Evolutionary conservation across 148 eudicot genomes (phyloP), one percentile per base, ranked within the genome.

Genomic region (Arctostaphylos glauca): DNA sequence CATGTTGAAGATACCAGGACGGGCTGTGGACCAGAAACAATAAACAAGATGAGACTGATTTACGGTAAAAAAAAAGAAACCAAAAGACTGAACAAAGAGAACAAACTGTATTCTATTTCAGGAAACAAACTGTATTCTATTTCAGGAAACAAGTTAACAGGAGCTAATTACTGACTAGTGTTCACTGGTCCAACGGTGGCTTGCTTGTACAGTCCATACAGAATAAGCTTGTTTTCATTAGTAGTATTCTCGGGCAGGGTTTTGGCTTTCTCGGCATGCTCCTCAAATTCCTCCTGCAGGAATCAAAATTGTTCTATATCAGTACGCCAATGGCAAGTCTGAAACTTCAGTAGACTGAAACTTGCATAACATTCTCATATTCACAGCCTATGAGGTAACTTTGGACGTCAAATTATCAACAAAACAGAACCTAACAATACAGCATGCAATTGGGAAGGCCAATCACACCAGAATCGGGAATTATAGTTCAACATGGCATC

Each of bases 201-300:
- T 86, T 97, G 99, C 90, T 97, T 97, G 91, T 73, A 97, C 80
- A 97, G 85, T 25, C 97, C 98, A 80, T 97, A 97, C 44, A 97
- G 81, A 75, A 91, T 91, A 83, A 97, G 97, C 91, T 82, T 80
- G 90, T 91, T 88, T 71, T 94, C 98, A 66, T 97, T 90, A 60
- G 91, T 49, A 46, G 95, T 83, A 46, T 14, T 84, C 84, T 86
- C 87, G 2, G 99, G 90, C 83, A 97, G 85, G 66, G 91, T 82
- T 88, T 86, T 94, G 56, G 88, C 96, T 86, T 94, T 97, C 92
- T 87, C 95, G 77, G 99, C 95, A 74, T 93, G 14, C 86, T 86
- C 84, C 68, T 97, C 95, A 86, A 97, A 97, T 19, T 97, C 97
- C 84, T 97, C 99, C 98, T 96, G 89, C 52, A 76, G 44, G 60